Base-by-base conservation (phyloP, 164 flowering plant species). In the Cinnamomum micranthum region DNA sequence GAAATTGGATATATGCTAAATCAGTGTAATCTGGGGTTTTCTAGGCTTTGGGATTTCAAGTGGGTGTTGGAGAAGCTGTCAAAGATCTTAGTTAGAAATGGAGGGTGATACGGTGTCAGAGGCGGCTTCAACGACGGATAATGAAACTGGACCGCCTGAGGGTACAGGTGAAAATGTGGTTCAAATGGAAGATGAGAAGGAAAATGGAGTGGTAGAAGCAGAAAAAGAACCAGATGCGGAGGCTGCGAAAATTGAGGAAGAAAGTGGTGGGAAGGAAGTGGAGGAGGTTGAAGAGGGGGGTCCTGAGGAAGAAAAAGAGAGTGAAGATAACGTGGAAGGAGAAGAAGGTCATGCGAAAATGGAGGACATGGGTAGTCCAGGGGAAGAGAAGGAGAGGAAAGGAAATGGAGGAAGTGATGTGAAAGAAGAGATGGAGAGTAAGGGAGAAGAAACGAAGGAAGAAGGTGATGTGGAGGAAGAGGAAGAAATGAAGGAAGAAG, bases 31-130 rank as follows among this genome's bases (percentile, higher is more conserved):
- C 65, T 11, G 65, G 33, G 20, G 35, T 51, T 35, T n/a, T 35
- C 27, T 63, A 50, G 27, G 68, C 41, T 68, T 67, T 67, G 12
- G 10, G 2, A 20, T 69, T 52, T 25, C 33, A 51, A 22, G 47
- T 35, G 20, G 15, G 17, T 13, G 28, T 28, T 69, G 41, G 12
- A 35, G 55, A 22, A 2, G n/a, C 51, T 41, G 13, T 69, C 19
- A 50, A 35, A 41, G 22, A 13, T 14, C 24, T 47, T 7, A 70
- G 31, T 15, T 69, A 4, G 31, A 52, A 28, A 81, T 81, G 83
- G 80, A 75, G 50, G 69, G 28, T 14, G 83, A 78, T 72, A 51
- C 71, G 64, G 73, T 17, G 14, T 10, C 67, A 11, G 75, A 80
- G 65, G 67, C 69, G 67, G 73, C 64, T 2, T 41, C 41, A 66